Percentiles rank a stretch among this genome's conserved stretches.
Evolutionary conservation across 768 basidiomycete genomes (phyloP).

Genomic region (Tulasnella sp.): DNA sequence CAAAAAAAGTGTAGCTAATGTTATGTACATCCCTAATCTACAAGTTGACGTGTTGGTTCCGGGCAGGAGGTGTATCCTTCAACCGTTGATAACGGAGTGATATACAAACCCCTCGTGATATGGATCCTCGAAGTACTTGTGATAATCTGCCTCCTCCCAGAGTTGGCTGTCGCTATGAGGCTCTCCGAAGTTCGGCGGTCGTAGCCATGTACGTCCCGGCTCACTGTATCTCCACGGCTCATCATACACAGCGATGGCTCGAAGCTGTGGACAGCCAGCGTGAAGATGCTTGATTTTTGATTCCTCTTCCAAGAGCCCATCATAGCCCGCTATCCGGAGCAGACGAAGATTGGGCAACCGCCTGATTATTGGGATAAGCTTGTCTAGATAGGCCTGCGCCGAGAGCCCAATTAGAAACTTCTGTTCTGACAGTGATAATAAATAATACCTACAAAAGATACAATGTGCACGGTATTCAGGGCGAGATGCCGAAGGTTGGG

Average conservation of each 20-base stretch:
- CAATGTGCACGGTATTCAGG: too few species aligned
- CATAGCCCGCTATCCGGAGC: neutral
- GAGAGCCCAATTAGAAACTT: too few species aligned
- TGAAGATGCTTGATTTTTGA: neutral
- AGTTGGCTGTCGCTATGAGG: neutral
- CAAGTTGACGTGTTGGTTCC: too few species aligned
- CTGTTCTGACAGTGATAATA: too few species aligned
- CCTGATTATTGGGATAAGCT: neutral
- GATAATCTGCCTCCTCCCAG: neutral
- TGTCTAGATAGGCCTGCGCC: neutral
- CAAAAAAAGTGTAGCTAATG: too few species aligned
- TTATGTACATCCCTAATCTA: too few species aligned
- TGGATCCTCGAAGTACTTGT: neutral
- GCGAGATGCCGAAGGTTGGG: too few species aligned
- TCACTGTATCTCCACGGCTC: neutral
- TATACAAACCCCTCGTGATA: neutral
- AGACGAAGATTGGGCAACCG: neutral
- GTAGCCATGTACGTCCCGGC: neutral
- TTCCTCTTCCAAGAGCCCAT: neutral
- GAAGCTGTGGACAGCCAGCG: neutral
- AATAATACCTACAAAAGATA: too few species aligned
- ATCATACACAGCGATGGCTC: neutral
- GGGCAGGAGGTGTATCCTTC: too few species aligned
- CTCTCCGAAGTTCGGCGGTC: neutral
- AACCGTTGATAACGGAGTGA: neutral